Evolutionary conservation across 306 rosid genomes (phyloP).

Genomic region (Amphicarpaea edgeworthii): DNA sequence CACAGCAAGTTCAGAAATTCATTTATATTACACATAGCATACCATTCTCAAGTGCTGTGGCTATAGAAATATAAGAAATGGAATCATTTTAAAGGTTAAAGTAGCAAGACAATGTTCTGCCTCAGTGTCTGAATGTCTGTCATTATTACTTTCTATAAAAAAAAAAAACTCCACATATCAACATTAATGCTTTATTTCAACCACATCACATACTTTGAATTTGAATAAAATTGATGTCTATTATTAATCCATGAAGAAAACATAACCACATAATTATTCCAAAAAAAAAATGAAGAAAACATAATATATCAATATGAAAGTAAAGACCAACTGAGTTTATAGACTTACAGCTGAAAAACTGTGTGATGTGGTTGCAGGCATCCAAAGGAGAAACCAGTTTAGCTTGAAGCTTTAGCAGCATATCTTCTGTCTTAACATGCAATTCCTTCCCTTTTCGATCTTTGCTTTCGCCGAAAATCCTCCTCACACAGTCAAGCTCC

Average conservation of each 20-base stretch:
- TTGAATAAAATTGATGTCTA: slow-evolving; percentile 5
- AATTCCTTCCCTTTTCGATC: slow-evolving; percentile 85
- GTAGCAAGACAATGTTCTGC: background rate
- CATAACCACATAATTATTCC: no score
- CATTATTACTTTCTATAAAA: background rate
- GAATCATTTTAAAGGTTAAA: background rate
- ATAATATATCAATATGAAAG: no score
- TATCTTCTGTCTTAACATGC: slow-evolving; percentile 63
- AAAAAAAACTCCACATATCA: slow-evolving; percentile 1
- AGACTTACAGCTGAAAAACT: slow-evolving; percentile 79
- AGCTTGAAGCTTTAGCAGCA: slow-evolving; percentile 63
- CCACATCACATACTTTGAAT: background rate
- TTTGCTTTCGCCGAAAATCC: slow-evolving; percentile 72
- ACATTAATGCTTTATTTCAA: background rate
- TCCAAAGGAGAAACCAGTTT: slow-evolving; percentile 71
- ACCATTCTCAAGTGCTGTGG: background rate
- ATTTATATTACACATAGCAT: background rate
- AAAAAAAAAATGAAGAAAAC: no score
- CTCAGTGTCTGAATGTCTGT: background rate
- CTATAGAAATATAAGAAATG: background rate
- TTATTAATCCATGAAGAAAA: background rate
- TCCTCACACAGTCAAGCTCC: slow-evolving; percentile 86
- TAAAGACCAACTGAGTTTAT: background rate
- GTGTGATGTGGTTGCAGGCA: slow-evolving; percentile 70
- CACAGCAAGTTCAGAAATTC: background rate